Evolutionary conservation across 306 rosid species (phyloP).

Genomic region (Notholithocarpus densiflorus): DNA sequence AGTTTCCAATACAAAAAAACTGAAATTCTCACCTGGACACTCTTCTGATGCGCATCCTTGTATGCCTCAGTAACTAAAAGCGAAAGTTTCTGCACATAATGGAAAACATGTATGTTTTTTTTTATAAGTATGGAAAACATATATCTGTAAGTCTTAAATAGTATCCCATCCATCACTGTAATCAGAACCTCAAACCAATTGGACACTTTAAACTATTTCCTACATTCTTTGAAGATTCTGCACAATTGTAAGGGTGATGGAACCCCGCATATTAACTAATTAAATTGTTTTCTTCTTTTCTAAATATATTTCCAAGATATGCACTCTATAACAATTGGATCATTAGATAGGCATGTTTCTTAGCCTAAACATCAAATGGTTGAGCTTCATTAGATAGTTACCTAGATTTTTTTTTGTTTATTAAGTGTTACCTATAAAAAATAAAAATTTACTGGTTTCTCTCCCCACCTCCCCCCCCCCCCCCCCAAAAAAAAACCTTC

Average conservation of each 20-base stretch:
- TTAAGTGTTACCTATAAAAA: no score
- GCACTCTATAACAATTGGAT: not conserved
- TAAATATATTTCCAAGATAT: not conserved
- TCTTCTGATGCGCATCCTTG: constrained; percentile 85
- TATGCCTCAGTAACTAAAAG: constrained; percentile 82
- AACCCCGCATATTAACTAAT: not conserved
- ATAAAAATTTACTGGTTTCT: no score
- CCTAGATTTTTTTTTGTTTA: no score
- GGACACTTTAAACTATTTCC: not conserved
- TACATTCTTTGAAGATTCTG: not conserved
- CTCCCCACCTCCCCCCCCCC: no score
- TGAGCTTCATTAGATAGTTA: no score
- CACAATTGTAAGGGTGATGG: not conserved
- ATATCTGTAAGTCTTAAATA: not conserved
- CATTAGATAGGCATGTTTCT: no score
- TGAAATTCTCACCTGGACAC: constrained; percentile 51
- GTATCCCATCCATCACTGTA: not conserved
- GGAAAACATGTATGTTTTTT: not conserved
- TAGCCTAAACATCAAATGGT: no score
- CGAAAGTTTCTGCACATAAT: constrained; percentile 60
- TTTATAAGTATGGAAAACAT: no score
- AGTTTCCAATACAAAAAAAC: not conserved
- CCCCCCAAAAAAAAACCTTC: no score
- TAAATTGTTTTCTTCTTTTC: not conserved
- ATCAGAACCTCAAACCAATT: not conserved